Percentiles rank a stretch among this genome's conserved stretches.
These are phyloP conservation scores for Lobosporangium transversale DNA, from an alignment of 192 early-diverging fungal species.

Conservation along the genomic window DNA sequence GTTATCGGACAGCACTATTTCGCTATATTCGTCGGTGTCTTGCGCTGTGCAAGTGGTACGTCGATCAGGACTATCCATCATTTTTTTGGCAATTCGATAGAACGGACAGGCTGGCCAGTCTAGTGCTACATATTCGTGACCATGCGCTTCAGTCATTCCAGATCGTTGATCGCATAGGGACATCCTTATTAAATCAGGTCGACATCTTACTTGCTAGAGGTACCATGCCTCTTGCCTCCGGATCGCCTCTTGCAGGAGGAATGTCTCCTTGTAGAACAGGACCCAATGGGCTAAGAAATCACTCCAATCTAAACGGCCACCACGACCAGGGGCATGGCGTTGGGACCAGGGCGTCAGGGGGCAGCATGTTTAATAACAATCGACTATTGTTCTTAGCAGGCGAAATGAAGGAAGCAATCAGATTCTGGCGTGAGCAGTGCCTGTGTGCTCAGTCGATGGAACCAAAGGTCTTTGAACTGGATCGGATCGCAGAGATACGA, in stretches of 20 bases:
- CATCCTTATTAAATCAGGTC: slow-evolving; percentile 26
- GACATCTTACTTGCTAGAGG: slow-evolving; percentile 35
- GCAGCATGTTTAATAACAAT: slow-evolving; percentile 30
- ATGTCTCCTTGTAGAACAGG: slow-evolving; percentile 11
- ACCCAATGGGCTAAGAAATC: slow-evolving; percentile 5
- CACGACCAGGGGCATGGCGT: slow-evolving; percentile 3
- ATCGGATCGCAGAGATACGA: slow-evolving; percentile 36
- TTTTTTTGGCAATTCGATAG: slow-evolving; percentile 37
- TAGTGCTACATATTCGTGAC: slow-evolving; percentile 23
- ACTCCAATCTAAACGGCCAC: not conserved
- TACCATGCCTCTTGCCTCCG: not conserved
- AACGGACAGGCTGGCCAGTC: slow-evolving; percentile 17
- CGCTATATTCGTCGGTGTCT: slow-evolving; percentile 39
- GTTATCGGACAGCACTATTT: slow-evolving; percentile 28
- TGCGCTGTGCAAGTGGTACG: slow-evolving; percentile 22
- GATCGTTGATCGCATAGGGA: slow-evolving; percentile 27
- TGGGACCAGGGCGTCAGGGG: not conserved
- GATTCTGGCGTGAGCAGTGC: slow-evolving; percentile 50
- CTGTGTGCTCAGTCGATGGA: slow-evolving; percentile 27
- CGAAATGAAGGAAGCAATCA: slow-evolving; percentile 46
- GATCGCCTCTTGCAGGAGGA: slow-evolving; percentile 14
- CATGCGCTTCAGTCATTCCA: slow-evolving; percentile 42
- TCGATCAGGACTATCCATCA: slow-evolving; percentile 42
- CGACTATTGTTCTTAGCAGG: slow-evolving; percentile 31
- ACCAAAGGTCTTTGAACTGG: slow-evolving; percentile 31